Conservation (phyloP, 345 rosid species). For the Citrus cavaleriei region DNA sequence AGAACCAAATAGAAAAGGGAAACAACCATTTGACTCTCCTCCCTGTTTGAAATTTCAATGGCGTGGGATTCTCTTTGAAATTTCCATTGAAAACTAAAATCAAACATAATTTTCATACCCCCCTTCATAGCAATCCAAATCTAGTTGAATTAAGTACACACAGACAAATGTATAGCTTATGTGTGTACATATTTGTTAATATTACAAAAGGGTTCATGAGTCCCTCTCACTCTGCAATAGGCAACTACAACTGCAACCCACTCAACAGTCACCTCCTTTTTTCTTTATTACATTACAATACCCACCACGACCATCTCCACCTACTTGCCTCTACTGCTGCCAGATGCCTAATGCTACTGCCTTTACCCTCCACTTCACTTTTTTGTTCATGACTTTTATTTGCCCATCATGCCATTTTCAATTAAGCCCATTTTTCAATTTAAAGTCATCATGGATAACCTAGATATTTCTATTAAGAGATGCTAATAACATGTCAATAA, state of each 20-base stretch:
- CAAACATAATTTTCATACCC: too few species aligned
- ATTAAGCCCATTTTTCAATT: too few species aligned
- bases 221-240: neutral
- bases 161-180: too few species aligned
- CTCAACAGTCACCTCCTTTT: neutral
- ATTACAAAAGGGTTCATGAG: neutral
- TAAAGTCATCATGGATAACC: too few species aligned
- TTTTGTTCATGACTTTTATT: neutral
- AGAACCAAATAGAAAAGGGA: neutral
- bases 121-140: neutral
- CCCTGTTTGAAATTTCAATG: too few species aligned
- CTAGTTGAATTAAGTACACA: neutral
- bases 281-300: slow-evolving; percentile 12
- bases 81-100: neutral
- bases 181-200: neutral
- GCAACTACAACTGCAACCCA: neutral
- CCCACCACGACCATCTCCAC: slow-evolving; percentile 20
- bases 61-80: neutral
- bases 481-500: too few species aligned
- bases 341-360: too few species aligned
- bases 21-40: neutral
- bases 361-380: neutral
- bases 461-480: too few species aligned
- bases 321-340: slow-evolving; percentile 29
- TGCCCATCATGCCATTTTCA: neutral